These are phyloP conservation scores for Kwoniella mangroviensis DNA, from an alignment of 768 basidiomycete genomes.

Conservation along the genomic window DNA sequence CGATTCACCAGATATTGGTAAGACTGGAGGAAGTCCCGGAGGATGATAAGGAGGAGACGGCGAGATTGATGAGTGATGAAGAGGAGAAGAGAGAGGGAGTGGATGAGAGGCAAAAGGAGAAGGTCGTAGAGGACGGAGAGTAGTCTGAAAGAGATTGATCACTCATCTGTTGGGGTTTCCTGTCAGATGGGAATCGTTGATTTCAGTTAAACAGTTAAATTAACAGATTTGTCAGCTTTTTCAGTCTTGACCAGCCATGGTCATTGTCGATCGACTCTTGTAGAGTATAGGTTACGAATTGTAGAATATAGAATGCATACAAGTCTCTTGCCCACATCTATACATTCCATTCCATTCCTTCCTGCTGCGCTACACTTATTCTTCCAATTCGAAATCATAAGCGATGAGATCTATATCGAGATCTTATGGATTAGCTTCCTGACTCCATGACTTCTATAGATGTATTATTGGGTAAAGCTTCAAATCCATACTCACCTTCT, in stretches of 20 bases:
- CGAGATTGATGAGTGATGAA: constrained; percentile 37
- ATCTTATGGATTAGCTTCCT: neutral
- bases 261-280: too few relatives aligned
- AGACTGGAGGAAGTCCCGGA: constrained; percentile 63
- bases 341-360: too few relatives aligned
- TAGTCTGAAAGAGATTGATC: neutral
- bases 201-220: too few relatives aligned
- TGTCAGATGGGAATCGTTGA: too few relatives aligned
- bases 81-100: constrained; percentile 54
- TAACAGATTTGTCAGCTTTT: too few relatives aligned
- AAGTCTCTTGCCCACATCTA: too few relatives aligned
- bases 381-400: constrained; percentile 55
- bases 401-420: constrained; percentile 48
- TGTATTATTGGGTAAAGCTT: too few relatives aligned
- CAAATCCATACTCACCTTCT: constrained; percentile 39
- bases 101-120: constrained; percentile 42
- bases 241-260: too few relatives aligned
- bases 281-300: too few relatives aligned
- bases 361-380: too few relatives aligned
- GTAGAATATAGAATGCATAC: too few relatives aligned
- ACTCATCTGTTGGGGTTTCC: too few relatives aligned
- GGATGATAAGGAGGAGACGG: constrained; percentile 30
- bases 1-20: constrained; percentile 71
- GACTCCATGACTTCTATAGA: neutral
- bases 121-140: constrained; percentile 35